Conservation (phyloP, 2,329 filamentous ascomycete genomes). For the Didymella exigua region DNA sequence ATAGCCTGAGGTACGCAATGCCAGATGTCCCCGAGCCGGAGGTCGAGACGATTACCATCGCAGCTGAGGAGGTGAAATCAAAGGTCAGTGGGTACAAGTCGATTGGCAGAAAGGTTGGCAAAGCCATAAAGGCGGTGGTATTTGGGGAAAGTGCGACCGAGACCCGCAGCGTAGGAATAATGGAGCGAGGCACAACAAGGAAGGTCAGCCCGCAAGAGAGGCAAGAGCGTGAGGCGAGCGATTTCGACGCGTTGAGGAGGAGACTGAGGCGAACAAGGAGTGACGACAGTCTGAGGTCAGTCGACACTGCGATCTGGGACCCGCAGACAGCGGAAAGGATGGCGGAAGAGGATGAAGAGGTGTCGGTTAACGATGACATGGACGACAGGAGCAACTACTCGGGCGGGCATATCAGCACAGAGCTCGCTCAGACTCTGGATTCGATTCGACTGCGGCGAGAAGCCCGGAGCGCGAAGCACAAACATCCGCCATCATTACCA, state of each 20-base stretch:
- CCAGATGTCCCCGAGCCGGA: neutral
- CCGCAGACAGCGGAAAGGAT: neutral
- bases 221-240: neutral
- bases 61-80: neutral
- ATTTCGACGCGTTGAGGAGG: neutral
- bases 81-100: neutral
- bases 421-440: neutral
- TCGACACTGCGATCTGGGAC: conserved; percentile 18
- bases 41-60: neutral
- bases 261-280: conserved; percentile 7
- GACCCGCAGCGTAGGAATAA: neutral
- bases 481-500: no score
- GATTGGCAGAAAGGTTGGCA: neutral
- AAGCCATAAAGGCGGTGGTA: neutral
- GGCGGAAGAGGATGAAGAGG: neutral
- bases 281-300: conserved; percentile 16
- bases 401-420: neutral
- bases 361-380: neutral
- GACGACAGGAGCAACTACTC: neutral
- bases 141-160: neutral
- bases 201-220: conserved; percentile 4
- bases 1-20: neutral
- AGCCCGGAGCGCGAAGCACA: neutral
- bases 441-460: neutral
- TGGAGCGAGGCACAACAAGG: conserved; percentile 1